Conservation (phyloP, 176 grass and related monocot genomes). For the maize (Zea mays) region DNA sequence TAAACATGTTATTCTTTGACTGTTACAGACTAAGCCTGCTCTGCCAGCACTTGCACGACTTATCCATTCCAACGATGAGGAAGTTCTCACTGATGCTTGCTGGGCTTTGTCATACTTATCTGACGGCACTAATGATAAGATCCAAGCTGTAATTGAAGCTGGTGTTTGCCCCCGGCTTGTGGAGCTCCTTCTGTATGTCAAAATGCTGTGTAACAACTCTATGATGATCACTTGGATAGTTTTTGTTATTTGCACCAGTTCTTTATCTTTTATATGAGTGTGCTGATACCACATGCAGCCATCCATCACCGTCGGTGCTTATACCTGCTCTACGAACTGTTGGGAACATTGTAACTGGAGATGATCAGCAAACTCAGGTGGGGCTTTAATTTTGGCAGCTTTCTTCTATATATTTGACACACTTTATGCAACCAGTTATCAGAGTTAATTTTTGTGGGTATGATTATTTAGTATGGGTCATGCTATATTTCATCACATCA, state of each 20-base stretch:
- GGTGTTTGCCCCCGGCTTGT: conserved; percentile 91
- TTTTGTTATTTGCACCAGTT: not conserved
- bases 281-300: conserved; percentile 51
- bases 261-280: conserved; percentile 4
- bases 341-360: conserved; percentile 95
- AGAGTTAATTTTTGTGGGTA: not conserved
- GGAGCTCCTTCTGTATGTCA: conserved; percentile 84
- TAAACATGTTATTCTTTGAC: conserved; percentile 27
- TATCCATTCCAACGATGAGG: conserved; percentile 93
- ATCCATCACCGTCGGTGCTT: conserved; percentile 95
- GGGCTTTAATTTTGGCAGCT: not conserved
- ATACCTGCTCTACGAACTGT: conserved; percentile 95
- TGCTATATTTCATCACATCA: not conserved
- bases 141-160: conserved; percentile 93
- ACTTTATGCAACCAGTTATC: not conserved
- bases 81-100: conserved; percentile 98
- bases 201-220: not conserved
- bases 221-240: not conserved
- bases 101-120: conserved; percentile 98
- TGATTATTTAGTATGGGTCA: not conserved
- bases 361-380: conserved; percentile 89
- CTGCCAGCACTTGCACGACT: conserved; percentile 83
- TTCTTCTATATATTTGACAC: conserved; percentile 11
- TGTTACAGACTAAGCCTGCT: conserved; percentile 81
- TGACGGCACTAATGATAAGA: conserved; percentile 98